Base-by-base conservation (phyloP, 1,284 basidiomycete species). In the Irpex sp. region DNA sequence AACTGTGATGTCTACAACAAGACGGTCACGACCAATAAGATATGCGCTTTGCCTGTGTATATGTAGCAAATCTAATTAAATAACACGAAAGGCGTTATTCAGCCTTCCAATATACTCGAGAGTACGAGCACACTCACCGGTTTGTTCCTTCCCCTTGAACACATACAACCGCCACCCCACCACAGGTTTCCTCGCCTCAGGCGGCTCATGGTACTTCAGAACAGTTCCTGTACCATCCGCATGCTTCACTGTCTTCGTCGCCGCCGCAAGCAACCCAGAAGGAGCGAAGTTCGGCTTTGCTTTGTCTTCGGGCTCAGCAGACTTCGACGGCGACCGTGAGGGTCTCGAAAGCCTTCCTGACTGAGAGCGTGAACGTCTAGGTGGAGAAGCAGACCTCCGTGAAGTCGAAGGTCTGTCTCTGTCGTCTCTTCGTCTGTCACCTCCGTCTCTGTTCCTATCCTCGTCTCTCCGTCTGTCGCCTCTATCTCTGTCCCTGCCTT, bases 161-260 rank as follows among this genome's bases (percentile, higher is more conserved):
- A 98, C 95, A 74, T 98, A 99, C 65, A 99, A 72, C 71, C 97
- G 83, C 97, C 97, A 99, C 21, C 91, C 92, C 46, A 91, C 77
- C 2, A 83, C 78, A 3, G 97, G 97, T 72, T 96, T 97, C 67
- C 96, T 82, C 26, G 97, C 97, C 80, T 99, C 97, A 1, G 97
- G 95, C 9, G 97, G 97, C 75, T 99, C 97, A 69, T 98, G 97
- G 74, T 99, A 99, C 76, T 99, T 99, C 65, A 99, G 80, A 47
- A 97, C 87, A 1, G 96, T 93, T 61, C 89, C 94, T 60, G 86
- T 88, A 8, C 92, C 90, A 69, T 92, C 88, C 6, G 78, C 76
- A 37, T 84, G 82, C 69, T 88, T 85, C 55, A 94, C 87, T 1
- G 90, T 93, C 71, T 98, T 97, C 4, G 95, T 97, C 72, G 94